Evolutionary conservation across 1,284 basidiomycete species (phyloP).

Genomic region (Leccinum subrobustum): DNA sequence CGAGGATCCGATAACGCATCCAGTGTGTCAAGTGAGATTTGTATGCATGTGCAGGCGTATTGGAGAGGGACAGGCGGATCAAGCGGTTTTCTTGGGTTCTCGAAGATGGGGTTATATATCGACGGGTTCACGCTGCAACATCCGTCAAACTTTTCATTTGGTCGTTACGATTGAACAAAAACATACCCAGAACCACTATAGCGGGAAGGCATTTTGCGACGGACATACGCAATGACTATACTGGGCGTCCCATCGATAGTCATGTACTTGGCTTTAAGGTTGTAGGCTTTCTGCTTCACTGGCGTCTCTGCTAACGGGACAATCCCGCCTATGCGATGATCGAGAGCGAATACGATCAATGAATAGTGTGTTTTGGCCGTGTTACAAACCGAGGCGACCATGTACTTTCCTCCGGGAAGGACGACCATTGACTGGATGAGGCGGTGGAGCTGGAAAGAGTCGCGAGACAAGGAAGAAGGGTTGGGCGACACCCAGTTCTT

Average conservation of each 20-base stretch:
- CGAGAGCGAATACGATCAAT: constrained; percentile 55
- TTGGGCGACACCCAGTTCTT: constrained; percentile 50
- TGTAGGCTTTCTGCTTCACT: constrained; percentile 53
- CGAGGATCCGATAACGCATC: constrained; percentile 51
- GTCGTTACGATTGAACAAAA: background rate
- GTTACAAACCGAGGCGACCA: constrained; percentile 60
- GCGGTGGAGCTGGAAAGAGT: constrained; percentile 41
- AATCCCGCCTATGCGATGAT: constrained; percentile 47
- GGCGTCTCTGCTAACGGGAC: constrained; percentile 51
- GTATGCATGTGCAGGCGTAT: constrained; percentile 50
- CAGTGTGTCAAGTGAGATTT: constrained; percentile 47
- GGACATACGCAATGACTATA: constrained; percentile 57
- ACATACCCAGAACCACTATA: constrained; percentile 34
- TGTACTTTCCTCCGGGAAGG: constrained; percentile 68
- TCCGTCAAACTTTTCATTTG: constrained; percentile 1
- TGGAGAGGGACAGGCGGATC: constrained; percentile 49
- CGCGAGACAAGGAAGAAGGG: constrained; percentile 38
- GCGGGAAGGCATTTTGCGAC: constrained; percentile 34
- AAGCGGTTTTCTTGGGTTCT: constrained; percentile 43
- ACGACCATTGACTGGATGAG: constrained; percentile 57
- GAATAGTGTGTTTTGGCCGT: constrained; percentile 42
- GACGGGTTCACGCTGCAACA: constrained; percentile 43
- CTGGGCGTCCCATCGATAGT: constrained; percentile 45
- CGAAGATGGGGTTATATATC: constrained; percentile 36
- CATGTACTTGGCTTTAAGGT: constrained; percentile 64